These are phyloP conservation scores for Colletotrichum sp. DNA, from an alignment of 2,329 filamentous ascomycete species.

Conservation along the genomic window DNA sequence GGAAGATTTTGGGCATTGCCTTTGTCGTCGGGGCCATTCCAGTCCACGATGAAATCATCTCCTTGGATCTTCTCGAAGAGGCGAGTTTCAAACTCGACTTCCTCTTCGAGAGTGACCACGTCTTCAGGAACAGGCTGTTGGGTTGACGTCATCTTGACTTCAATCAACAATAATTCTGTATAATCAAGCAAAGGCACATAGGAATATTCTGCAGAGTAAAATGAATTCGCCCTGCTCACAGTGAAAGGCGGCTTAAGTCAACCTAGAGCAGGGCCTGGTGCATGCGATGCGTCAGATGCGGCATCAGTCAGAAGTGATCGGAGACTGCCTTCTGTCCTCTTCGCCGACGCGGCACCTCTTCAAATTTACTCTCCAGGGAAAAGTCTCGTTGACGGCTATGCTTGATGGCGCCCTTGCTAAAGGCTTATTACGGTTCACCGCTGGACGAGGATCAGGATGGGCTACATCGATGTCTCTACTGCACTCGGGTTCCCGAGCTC, in stretches of 20 bases:
- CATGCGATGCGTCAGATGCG: neutral
- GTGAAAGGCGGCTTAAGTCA: neutral
- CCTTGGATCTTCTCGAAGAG: neutral
- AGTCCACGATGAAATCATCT: neutral
- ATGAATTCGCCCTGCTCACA: fast-evolving
- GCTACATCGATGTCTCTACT: too few relatives aligned
- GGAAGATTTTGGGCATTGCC: constrained; percentile 12
- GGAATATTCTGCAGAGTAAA: fast-evolving
- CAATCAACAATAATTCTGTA: fast-evolving
- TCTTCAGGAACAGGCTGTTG: neutral
- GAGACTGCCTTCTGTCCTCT: neutral
- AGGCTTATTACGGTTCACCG: too few relatives aligned
- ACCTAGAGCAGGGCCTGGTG: neutral
- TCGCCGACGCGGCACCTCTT: too few relatives aligned
- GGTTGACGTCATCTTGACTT: neutral
- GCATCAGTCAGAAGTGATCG: neutral
- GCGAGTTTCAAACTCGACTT: neutral
- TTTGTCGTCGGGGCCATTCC: neutral
- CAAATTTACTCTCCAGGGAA: too few relatives aligned
- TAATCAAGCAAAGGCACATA: neutral
- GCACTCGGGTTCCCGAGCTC: too few relatives aligned
- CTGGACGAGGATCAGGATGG: too few relatives aligned
- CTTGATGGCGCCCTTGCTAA: too few relatives aligned
- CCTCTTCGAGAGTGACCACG: neutral
- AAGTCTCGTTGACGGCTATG: too few relatives aligned